Evolutionary conservation across 2,329 filamentous ascomycete species (phyloP).

Genomic region (Berkeleyomyces rouxiae): DNA sequence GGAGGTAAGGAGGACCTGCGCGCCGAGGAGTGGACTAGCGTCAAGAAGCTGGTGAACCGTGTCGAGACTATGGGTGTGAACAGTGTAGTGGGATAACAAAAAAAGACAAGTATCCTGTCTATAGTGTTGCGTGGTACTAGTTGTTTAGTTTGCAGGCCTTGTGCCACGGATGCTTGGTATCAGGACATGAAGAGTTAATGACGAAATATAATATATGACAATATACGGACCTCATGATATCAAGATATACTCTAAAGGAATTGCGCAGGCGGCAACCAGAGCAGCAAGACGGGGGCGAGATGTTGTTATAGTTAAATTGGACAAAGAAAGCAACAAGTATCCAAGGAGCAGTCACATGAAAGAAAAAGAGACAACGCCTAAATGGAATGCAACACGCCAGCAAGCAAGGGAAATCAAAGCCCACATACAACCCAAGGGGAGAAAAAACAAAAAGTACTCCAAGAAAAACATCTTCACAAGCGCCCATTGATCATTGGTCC

Average conservation of each 20-base stretch:
- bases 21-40: slow-evolving; percentile 79
- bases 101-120: not conserved
- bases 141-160: not conserved
- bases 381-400: not conserved
- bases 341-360: not conserved
- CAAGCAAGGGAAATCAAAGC: not conserved
- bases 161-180: not conserved
- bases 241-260: not conserved
- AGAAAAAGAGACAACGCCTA: not conserved
- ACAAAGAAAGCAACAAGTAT: not conserved
- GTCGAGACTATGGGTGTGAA: slow-evolving; percentile 46
- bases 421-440: not conserved
- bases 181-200: slow-evolving; percentile 3
- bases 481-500: not conserved
- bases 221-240: not conserved
- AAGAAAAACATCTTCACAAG: not conserved
- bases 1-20: slow-evolving; percentile 72
- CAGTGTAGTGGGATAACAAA: slow-evolving; percentile 23
- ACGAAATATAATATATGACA: slow-evolving; percentile 3
- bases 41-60: slow-evolving; percentile 75
- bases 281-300: not conserved
- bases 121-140: not conserved
- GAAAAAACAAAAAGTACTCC: not conserved
- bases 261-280: not conserved
- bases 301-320: not conserved